Base-by-base conservation (phyloP, 306 rosid genomes). In the Quercus bicolor region DNA sequence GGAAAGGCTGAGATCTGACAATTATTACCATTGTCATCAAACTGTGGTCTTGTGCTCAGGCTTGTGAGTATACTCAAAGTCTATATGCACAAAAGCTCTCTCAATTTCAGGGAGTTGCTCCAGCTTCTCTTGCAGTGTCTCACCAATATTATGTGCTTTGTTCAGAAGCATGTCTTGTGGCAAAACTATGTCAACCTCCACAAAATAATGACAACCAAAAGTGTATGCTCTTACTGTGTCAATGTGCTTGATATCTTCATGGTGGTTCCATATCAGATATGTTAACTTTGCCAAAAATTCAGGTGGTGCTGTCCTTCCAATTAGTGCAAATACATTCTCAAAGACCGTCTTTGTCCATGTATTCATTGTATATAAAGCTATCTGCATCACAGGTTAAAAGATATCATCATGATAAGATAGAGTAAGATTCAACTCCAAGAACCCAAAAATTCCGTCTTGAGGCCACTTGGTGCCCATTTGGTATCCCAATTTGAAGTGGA, bases 61-160 rank as follows among this genome's bases (percentile, higher is more conserved):
- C 86, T 80, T 90, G 68, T 90, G 98, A 83, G 89, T 86, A 61
- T 75, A 76, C 71, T 94, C 96, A 55, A 90, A 80, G 66, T 94
- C 98, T 29, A 92, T 88, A 79, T 94, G 98, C 77, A 94, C 97
- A 72, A 94, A 94, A 2, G 98, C 98, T 81, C 98, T 82, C 28
- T 94, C 97, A 68, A 94, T 86, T 79, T 89, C 91, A 1, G 91
- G 90, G 31, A 94, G 80, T 26, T 70, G 88, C 74, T 94, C 92
- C 43, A 94, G 92, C 90, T 94, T 94, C 20, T 92, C 88, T 73
- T 94, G 97, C 61, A 94, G 97, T 37, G 97, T 77, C 78, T 92
- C 97, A 33, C 97, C 98, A 45, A 94, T 92, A 53, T 91, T 85
- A 80, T 94, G 97, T 2, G 98, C 97, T 61, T 88, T 82, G 73